Percentiles rank a stretch among this genome's conserved stretches.
These are phyloP conservation scores for Lactuca sativa DNA, from an alignment of 129 eudicot species.

Conservation along the genomic window DNA sequence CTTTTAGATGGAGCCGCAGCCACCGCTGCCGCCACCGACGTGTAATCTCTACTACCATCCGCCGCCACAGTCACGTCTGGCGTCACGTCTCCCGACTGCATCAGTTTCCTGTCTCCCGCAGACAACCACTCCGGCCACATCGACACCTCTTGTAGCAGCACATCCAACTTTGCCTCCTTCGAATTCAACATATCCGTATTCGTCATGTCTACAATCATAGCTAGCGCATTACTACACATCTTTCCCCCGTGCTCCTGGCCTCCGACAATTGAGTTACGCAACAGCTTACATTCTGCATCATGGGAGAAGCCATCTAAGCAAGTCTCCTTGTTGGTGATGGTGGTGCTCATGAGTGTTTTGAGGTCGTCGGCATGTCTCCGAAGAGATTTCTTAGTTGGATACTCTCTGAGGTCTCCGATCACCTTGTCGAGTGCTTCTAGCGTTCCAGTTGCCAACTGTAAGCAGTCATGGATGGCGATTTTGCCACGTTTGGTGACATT, in stretches of 20 bases:
- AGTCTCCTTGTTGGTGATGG: no score
- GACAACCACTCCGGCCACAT: constrained; percentile 68
- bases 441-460: constrained; percentile 48
- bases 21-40: constrained; percentile 57
- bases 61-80: constrained; percentile 67
- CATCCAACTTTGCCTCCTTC: constrained; percentile 22
- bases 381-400: constrained; percentile 2
- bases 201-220: constrained; percentile 63
- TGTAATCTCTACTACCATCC: constrained; percentile 55
- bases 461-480: constrained; percentile 40
- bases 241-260: constrained; percentile 47
- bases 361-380: not conserved
- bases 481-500: constrained; percentile 23
- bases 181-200: constrained; percentile 32
- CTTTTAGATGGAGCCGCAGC: constrained; percentile 60
- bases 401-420: constrained; percentile 36
- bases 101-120: constrained; percentile 39
- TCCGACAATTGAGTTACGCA: constrained; percentile 29
- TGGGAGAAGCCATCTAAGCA: constrained; percentile 36
- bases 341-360: constrained; percentile 30
- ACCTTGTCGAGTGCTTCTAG: constrained; percentile 49
- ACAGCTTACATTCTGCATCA: constrained; percentile 39
- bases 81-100: constrained; percentile 17
- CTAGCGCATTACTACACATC: constrained; percentile 67
- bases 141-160: constrained; percentile 20